Percentiles rank a stretch among this genome's conserved stretches.
These are phyloP conservation scores for Helenozyma baotianmanensis DNA, from an alignment of 805 yeast genomes.

Conservation along the genomic window DNA sequence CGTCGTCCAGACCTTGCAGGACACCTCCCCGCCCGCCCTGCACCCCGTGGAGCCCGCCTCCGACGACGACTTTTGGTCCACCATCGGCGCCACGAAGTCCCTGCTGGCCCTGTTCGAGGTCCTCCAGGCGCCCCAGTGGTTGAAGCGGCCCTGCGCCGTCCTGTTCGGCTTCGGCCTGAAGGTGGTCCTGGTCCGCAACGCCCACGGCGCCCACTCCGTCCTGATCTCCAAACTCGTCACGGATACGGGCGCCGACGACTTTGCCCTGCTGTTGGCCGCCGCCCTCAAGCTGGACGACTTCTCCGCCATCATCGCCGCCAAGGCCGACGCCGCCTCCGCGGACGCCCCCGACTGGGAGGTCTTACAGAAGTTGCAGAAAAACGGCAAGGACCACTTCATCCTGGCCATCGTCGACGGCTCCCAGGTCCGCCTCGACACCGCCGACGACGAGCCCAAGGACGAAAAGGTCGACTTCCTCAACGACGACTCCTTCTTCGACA, in stretches of 20 bases:
- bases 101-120: constrained; percentile 68
- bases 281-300: constrained; percentile 59
- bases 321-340: constrained; percentile 33
- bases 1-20: constrained; percentile 81
- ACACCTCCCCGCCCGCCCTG: constrained; percentile 59
- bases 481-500: constrained; percentile 36
- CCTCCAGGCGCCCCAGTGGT: constrained; percentile 88
- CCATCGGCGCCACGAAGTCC: constrained; percentile 61
- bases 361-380: constrained; percentile 46
- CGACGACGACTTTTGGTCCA: constrained; percentile 85
- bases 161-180: constrained; percentile 94
- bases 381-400: constrained; percentile 50
- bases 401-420: constrained; percentile 27
- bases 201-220: constrained; percentile 38
- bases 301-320: constrained; percentile 50
- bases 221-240: constrained; percentile 39
- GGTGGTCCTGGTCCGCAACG: constrained; percentile 51
- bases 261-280: constrained; percentile 32
- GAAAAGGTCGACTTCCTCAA: constrained; percentile 5
- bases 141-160: constrained; percentile 66
- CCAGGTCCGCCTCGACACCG: neutral
- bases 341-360: constrained; percentile 64
- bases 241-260: constrained; percentile 31
- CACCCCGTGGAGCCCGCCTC: constrained; percentile 38
- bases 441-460: neutral